Evolutionary conservation across 345 rosid genomes (phyloP).

Genomic region (Eucalyptus lansdowneana): DNA sequence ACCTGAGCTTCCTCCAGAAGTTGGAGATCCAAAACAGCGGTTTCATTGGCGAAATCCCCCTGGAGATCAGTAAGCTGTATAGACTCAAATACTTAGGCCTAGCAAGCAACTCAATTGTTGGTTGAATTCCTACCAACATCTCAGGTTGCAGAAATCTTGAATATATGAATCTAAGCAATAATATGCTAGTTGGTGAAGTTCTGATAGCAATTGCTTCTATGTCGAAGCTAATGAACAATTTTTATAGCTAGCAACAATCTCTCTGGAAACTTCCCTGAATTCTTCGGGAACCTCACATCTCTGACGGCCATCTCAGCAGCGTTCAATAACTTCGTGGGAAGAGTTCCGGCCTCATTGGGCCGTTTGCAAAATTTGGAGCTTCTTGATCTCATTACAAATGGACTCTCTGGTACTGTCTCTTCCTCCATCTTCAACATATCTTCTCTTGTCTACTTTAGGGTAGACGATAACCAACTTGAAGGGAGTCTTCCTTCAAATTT

Average conservation of each 20-base stretch:
- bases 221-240: no score
- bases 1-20: background rate
- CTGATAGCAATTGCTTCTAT: no score
- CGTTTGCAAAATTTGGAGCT: background rate
- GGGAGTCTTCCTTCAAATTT: conserved; percentile 2
- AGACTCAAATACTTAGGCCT: background rate
- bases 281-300: background rate
- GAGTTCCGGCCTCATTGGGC: background rate
- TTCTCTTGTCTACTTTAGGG: background rate
- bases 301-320: fast-evolving
- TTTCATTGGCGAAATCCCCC: background rate
- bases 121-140: background rate
- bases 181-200: no score
- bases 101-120: background rate
- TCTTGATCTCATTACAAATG: background rate
- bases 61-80: background rate
- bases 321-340: background rate
- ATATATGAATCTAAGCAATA: fast-evolving
- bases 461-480: background rate
- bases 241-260: no score
- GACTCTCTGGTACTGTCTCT: background rate
- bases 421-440: background rate
- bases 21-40: background rate
- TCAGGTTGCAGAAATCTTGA: no score
- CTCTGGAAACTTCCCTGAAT: background rate